Conservation (phyloP, 495 filamentous ascomycete genomes). For the Evernia prunastri region DNA sequence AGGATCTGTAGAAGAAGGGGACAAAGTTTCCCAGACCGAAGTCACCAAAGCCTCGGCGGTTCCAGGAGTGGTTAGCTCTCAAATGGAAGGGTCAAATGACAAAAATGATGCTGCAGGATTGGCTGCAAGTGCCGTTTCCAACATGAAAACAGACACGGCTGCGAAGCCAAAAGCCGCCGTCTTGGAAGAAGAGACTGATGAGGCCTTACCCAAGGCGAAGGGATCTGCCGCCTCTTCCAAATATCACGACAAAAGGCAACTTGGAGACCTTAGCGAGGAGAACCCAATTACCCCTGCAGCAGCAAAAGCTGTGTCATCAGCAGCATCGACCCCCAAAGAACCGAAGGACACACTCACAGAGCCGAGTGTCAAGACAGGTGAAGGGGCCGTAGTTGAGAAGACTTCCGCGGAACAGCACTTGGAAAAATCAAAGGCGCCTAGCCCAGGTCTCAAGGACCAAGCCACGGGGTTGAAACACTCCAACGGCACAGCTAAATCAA, state of each 20-base stretch:
- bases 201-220: not conserved
- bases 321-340: not conserved
- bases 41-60: not conserved
- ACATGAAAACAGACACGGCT: not conserved
- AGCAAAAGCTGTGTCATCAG: not conserved
- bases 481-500: not conserved
- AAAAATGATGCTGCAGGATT: not conserved
- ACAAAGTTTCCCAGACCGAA: constrained; percentile 2
- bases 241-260: constrained; percentile 6
- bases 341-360: not conserved
- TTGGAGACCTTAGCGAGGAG: constrained; percentile 8
- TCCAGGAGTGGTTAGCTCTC: not conserved
- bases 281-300: not conserved
- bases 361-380: not conserved
- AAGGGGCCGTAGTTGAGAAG: constrained; percentile 5
- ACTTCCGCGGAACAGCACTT: not conserved
- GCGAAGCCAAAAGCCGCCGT: not conserved
- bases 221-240: not conserved
- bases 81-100: not conserved
- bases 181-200: constrained; percentile 6
- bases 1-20: constrained; percentile 4
- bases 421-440: not conserved
- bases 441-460: not conserved
- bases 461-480: not conserved
- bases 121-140: not conserved